Base-by-base conservation (phyloP, 2,329 filamentous ascomycete species). In the Chrysosporium keratinophilum region DNA sequence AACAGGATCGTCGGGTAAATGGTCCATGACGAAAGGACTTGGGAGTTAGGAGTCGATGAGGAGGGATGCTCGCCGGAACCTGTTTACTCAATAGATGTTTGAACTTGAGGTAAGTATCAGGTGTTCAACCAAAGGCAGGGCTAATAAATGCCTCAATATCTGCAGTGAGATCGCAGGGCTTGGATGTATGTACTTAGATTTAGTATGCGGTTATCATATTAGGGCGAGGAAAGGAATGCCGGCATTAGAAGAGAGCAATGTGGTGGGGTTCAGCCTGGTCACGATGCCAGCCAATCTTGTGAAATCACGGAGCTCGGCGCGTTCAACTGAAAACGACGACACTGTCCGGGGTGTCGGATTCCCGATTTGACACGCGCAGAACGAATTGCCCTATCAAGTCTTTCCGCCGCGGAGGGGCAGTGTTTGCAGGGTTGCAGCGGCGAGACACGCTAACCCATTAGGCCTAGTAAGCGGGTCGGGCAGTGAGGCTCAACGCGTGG, bases 1-100 rank as follows among this genome's bases (percentile, higher is more conserved):
- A 9, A 62, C 61, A 11, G 58, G 66, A 58, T 72, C 54, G 37
- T 54, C 53, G 33, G 64, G 61, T 46, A n/a, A 39, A 39, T 54
- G 23, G 14, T 17, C 42, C 50, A 52, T 52, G 34, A 5, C 23
- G 41, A 14, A 7, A 5, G 17, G 6, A 17, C 39, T 40, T 10
- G 15, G 39, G 12, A 37, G 33, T 10, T 39, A 2, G 39, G 39
- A n/a, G 20, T 23, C 14, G 45, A 23, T 7, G 17, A 34, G n/a
- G n/a, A 4, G 20, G 6, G 20, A 39, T 7, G 19, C 14, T 15
- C 14, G 7, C n/a, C 31, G 33, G 20, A 40, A 40, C 39, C 46
- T 40, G 46, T 15, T 31, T 40, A 20, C 6, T 41, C 20, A 23
- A 23, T 42, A 19, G 35, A 39, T 10, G 11, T 3, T 12, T 12